Conservation (phyloP, 2,329 filamentous ascomycete genomes). For the Herpotrichia juniperi region DNA sequence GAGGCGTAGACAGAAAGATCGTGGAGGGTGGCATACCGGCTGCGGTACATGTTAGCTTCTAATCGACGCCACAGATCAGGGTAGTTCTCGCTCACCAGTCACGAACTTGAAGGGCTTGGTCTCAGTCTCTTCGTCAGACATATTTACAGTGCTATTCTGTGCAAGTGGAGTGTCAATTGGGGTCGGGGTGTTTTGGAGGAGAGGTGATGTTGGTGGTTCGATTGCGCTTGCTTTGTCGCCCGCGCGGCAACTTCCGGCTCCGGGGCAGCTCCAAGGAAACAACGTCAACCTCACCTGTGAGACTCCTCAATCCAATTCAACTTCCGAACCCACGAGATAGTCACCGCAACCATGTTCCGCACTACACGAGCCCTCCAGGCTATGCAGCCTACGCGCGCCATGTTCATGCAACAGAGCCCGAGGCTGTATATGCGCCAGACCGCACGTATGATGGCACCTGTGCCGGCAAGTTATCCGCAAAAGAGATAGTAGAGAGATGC, state of each 20-base stretch:
- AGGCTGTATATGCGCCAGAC: conserved; percentile 50
- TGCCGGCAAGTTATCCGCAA: conserved; percentile 67
- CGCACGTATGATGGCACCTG: conserved; percentile 61
- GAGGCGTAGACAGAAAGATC: conserved; percentile 6
- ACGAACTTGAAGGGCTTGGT: conserved; percentile 99
- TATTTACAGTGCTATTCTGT: conserved; percentile 49
- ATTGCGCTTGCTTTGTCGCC: conserved; percentile 45
- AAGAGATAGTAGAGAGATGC: conserved; percentile 13
- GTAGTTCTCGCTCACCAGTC: conserved; percentile 73
- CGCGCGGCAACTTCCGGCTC: conserved; percentile 12
- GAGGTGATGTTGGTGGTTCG: conserved; percentile 42
- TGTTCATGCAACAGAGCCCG: conserved; percentile 46
- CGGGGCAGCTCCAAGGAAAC: background rate
- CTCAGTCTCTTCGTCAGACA: conserved; percentile 84
- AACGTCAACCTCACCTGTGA: conserved; percentile 23
- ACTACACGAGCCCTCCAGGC: conserved; percentile 46
- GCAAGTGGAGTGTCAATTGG: conserved; percentile 28
- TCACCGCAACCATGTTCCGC: conserved; percentile 39
- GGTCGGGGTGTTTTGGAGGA: conserved; percentile 26
- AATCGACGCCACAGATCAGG: conserved; percentile 14
- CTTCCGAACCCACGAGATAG: conserved; percentile 22
- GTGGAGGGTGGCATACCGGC: conserved; percentile 45
- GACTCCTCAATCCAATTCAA: conserved; percentile 27
- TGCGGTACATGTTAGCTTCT: conserved; percentile 41
- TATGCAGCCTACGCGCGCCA: conserved; percentile 50